Conservation (phyloP, 1,284 basidiomycete species). For the Puccinia polysora region DNA sequence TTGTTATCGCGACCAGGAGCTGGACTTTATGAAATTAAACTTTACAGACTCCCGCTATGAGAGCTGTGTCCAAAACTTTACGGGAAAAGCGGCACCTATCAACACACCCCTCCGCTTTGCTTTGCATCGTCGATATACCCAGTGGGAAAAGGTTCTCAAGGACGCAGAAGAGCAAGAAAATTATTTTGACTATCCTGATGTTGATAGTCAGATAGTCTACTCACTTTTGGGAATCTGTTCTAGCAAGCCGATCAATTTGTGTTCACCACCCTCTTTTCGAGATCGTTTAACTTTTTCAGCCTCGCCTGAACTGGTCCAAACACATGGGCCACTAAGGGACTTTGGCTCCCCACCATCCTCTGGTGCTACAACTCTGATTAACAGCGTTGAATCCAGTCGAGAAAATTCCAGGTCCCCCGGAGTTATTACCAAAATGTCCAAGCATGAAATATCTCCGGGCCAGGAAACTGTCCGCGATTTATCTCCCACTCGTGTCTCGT, state of each 20-base stretch:
- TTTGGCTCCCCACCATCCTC: not conserved
- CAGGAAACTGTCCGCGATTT: no score
- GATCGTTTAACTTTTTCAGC: not conserved
- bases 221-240: not conserved
- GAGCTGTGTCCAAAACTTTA: conserved; percentile 55
- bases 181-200: conserved; percentile 26
- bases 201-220: not conserved
- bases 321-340: no score
- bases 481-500: no score
- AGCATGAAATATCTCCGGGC: no score
- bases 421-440: no score
- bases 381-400: no score
- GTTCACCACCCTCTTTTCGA: not conserved
- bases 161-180: conserved; percentile 24
- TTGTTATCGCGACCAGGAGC: conserved; percentile 54
- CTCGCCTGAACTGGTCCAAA: not conserved
- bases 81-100: conserved; percentile 55
- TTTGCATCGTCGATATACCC: conserved; percentile 49
- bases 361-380: not conserved
- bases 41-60: conserved; percentile 56
- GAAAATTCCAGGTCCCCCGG: no score
- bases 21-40: conserved; percentile 57
- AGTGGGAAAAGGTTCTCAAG: conserved; percentile 2
- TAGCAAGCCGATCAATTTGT: not conserved
- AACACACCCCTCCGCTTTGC: conserved; percentile 54